These are phyloP conservation scores for Lasiosphaeriaceae sp. DNA, from an alignment of 495 filamentous ascomycete species.

Conservation along the genomic window DNA sequence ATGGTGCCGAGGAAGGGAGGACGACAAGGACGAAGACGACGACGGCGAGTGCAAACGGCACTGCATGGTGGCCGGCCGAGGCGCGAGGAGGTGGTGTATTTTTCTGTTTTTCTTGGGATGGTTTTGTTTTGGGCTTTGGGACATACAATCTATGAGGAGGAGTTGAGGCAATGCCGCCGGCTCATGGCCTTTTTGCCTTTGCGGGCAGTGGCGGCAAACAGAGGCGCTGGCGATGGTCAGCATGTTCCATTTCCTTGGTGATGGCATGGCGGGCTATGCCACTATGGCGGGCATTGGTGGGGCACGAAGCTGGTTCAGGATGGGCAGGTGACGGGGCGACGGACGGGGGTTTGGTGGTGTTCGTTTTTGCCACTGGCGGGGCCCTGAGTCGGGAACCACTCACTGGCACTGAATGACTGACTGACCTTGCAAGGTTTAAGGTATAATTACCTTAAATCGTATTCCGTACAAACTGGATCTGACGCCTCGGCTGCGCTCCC, in stretches of 20 bases:
- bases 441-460: too few species aligned
- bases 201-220: constrained; percentile 25
- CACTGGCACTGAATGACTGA: constrained; percentile 1
- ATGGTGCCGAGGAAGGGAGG: background rate
- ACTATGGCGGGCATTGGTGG: constrained; percentile 5
- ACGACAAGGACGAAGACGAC: background rate
- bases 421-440: background rate
- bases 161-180: constrained; percentile 21
- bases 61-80: constrained; percentile 12
- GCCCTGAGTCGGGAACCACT: constrained; percentile 6
- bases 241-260: constrained; percentile 3
- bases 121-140: background rate
- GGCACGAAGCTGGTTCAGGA: constrained; percentile 13
- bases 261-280: background rate
- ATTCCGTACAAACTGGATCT: background rate
- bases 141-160: constrained; percentile 14
- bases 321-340: constrained; percentile 21
- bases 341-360: too few species aligned
- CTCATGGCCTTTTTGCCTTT: constrained; percentile 21
- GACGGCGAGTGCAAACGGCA: background rate
- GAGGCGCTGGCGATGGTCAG: constrained; percentile 12
- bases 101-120: background rate
- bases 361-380: constrained; percentile 18
- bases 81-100: background rate
- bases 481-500: background rate